phyloP scores from a whole-genome alignment of 176 grass and related monocot genomes.

The Musa acuminata region DNA sequence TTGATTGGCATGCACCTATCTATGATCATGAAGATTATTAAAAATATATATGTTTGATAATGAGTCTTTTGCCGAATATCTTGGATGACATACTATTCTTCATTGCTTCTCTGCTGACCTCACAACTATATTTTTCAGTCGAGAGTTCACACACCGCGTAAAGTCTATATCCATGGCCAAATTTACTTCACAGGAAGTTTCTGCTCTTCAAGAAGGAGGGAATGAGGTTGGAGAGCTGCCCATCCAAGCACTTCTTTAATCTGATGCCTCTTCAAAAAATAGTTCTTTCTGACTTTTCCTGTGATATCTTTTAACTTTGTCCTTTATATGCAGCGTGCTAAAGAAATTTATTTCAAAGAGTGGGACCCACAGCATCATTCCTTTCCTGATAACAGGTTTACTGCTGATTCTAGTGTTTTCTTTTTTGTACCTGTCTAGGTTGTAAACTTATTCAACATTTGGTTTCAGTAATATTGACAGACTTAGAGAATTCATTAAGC shows the following conservation, averaged over 20 bases:
- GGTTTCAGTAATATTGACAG: slow-evolving; percentile 38
- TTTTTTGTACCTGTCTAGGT: slow-evolving; percentile 18
- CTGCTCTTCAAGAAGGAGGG: slow-evolving; percentile 50
- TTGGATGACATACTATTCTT: neutral
- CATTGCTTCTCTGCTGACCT: slow-evolving; percentile 10
- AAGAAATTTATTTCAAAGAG: slow-evolving; percentile 55
- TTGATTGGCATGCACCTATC: neutral
- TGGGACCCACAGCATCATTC: slow-evolving; percentile 44
- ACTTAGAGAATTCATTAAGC: slow-evolving; percentile 59
- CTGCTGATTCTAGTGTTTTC: slow-evolving; percentile 15
- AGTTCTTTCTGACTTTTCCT: slow-evolving; percentile 8
- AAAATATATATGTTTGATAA: neutral
- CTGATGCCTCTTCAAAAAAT: neutral
- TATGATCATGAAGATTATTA: neutral
- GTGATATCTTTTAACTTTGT: neutral
- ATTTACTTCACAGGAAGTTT: slow-evolving; percentile 57
- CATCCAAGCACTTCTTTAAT: neutral
- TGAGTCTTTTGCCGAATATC: neutral
- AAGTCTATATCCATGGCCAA: slow-evolving; percentile 69
- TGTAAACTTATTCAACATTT: slow-evolving; percentile 19
- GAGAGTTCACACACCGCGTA: slow-evolving; percentile 61
- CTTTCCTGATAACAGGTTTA: slow-evolving; percentile 50
- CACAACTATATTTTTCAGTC: slow-evolving; percentile 20
- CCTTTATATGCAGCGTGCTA: slow-evolving; percentile 35
- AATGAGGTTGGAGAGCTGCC: slow-evolving; percentile 35